Evolutionary conservation across 2,329 filamentous ascomycete species (phyloP), one percentile per base, ranked within the genome.

Genomic region (Fusarium marasasianum): DNA sequence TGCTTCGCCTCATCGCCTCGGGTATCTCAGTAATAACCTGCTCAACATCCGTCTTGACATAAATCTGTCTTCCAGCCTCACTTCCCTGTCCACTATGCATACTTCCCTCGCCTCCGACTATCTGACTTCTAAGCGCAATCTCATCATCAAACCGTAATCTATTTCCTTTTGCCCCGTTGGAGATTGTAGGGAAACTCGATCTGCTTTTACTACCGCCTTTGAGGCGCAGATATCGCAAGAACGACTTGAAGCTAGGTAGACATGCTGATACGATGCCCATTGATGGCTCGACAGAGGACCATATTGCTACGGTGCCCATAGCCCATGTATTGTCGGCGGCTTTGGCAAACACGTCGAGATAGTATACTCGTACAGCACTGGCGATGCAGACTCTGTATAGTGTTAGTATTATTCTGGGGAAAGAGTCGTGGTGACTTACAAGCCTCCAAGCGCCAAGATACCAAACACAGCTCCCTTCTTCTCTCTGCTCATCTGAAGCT

Each of bases 11-110:
- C 58, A 43, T 33, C 3, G 26, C 26, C 38, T 33, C 38, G 20
- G 56, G 37, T 22, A 29, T 13, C 15, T 70, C 31, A 18, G 48
- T 56, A 50, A 70, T 45, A 2, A 63, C 41, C 26, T 70, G 67
- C 37, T 70, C 66, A 3, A 70, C 66, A 20, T 65, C 53, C 14
- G 66, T 70, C 47, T 66, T 70, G 37, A 70, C 59, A 31, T 54
- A 50, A 31, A 70, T 70, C 26, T 71, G 59, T n/a, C 33, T 6
- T 24, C 41, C 53, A 3, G 17, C 5, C 10, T 70, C 67, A n/a
- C 53, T 66, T 2, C 47, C 66, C 4, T 33, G 40, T 17, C 18
- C 29, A 7, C 66, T 70, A 18, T 63, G 37, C 11, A 70, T 8
- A 11, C 66, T 70, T 8, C 66, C 66, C 33, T 54, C 66, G 0